A percentile compares a stretch with the other conserved stretches of the same genome.
These are phyloP conservation scores for Cubamyces lactineus DNA, from an alignment of 768 basidiomycete species.

Conservation along the genomic window DNA sequence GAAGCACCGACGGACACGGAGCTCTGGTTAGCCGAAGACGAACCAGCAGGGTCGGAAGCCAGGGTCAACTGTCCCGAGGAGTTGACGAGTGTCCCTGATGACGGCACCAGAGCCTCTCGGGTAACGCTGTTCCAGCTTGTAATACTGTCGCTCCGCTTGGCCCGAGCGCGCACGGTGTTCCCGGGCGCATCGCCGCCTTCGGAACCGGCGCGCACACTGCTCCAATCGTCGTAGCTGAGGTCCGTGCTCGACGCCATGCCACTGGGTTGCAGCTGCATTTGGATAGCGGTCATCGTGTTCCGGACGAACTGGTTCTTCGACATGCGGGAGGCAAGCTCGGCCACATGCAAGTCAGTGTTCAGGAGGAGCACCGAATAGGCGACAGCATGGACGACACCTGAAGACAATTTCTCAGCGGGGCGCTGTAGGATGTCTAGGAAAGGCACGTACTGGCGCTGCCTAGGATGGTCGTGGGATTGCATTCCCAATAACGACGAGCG, in stretches of 20 bases:
- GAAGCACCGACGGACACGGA: conserved; percentile 65
- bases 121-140: conserved; percentile 84
- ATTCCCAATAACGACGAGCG: conserved; percentile 88
- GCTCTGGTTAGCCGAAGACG: conserved; percentile 58
- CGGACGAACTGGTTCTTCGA: conserved; percentile 89
- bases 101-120: conserved; percentile 54
- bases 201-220: conserved; percentile 60
- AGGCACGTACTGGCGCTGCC: conserved; percentile 76
- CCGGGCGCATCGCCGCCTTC: conserved; percentile 56
- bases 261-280: conserved; percentile 68
- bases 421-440: background rate
- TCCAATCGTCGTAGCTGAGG: conserved; percentile 65
- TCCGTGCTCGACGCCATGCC: conserved; percentile 61
- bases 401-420: conserved; percentile 11
- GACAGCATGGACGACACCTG: conserved; percentile 94
- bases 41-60: conserved; percentile 28
- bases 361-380: conserved; percentile 90
- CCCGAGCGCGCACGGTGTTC: conserved; percentile 44
- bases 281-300: conserved; percentile 88
- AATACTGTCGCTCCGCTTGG: conserved; percentile 82
- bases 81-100: conserved; percentile 31
- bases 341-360: conserved; percentile 97
- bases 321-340: conserved; percentile 88
- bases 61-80: conserved; percentile 34
- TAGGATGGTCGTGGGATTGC: conserved; percentile 81